These are phyloP conservation scores for Mycosphaerella arachidis DNA, from an alignment of 2,329 filamentous ascomycete genomes.

Conservation along the genomic window DNA sequence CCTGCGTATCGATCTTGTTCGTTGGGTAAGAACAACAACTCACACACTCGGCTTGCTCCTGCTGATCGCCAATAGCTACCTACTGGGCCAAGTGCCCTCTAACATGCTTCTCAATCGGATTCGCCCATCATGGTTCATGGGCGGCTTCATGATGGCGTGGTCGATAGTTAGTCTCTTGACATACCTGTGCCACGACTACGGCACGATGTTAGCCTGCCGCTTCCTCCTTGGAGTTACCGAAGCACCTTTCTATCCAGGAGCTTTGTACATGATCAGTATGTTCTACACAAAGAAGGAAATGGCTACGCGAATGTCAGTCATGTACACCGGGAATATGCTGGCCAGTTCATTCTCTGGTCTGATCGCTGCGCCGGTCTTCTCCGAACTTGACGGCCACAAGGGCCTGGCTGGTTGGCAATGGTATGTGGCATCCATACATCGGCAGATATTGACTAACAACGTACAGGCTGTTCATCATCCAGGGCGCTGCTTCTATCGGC, in stretches of 20 bases:
- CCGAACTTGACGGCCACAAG: slow-evolving; percentile 54
- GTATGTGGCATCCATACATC: background rate
- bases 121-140: slow-evolving; percentile 7
- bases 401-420: slow-evolving; percentile 55
- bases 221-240: slow-evolving; percentile 8
- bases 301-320: slow-evolving; percentile 21
- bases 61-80: background rate
- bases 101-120: slow-evolving; percentile 14
- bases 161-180: slow-evolving; percentile 8
- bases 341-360: slow-evolving; percentile 65
- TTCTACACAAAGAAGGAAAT: slow-evolving; percentile 46
- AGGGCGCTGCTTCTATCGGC: slow-evolving; percentile 60
- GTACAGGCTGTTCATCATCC: slow-evolving; percentile 57
- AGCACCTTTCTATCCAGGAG: slow-evolving; percentile 9
- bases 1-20: slow-evolving; percentile 7
- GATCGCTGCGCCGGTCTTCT: slow-evolving; percentile 53
- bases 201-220: slow-evolving; percentile 5
- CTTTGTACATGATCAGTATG: slow-evolving; percentile 7
- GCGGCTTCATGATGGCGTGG: slow-evolving; percentile 9
- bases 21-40: slow-evolving; percentile 3
- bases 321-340: slow-evolving; percentile 26
- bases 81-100: background rate
- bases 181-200: slow-evolving; percentile 7
- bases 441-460: background rate
- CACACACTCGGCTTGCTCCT: background rate